phyloP scores from a whole-genome alignment of 768 basidiomycete species.

The Asterophora lycoperdoides region DNA sequence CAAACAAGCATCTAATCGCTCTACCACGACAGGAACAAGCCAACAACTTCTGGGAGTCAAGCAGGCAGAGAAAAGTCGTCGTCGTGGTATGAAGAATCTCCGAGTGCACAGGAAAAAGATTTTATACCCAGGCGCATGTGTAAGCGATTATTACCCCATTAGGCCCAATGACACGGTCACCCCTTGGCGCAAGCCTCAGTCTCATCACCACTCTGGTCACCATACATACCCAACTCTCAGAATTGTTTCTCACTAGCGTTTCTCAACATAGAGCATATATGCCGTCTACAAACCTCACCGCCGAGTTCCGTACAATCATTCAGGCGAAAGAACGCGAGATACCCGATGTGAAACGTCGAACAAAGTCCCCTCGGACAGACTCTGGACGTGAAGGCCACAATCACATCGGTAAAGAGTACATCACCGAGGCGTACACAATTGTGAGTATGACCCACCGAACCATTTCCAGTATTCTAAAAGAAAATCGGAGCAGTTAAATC shows the following conservation, averaged over 20 bases:
- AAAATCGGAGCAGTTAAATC: constrained; percentile 50
- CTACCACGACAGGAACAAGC: constrained; percentile 22
- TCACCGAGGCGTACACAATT: constrained; percentile 72
- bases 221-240: too few relatives aligned
- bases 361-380: constrained; percentile 28
- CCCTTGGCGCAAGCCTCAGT: not conserved
- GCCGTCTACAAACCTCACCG: constrained; percentile 58
- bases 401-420: constrained; percentile 58
- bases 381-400: constrained; percentile 33
- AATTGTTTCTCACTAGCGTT: not conserved
- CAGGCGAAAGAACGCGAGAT: constrained; percentile 39
- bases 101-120: not conserved
- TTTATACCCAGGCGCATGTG: constrained; percentile 9
- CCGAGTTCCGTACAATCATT: constrained; percentile 53
- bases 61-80: not conserved
- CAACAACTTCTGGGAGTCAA: constrained; percentile 4
- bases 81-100: not conserved
- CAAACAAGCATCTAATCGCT: constrained; percentile 55
- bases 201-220: too few relatives aligned
- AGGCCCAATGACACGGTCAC: constrained; percentile 4
- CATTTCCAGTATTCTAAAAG: not conserved
- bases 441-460: constrained; percentile 30
- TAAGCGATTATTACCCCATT: not conserved
- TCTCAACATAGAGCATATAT: constrained; percentile 28
- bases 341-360: constrained; percentile 50